A percentile compares a stretch with the other conserved stretches of the same genome.
phyloP scores from a whole-genome alignment of 768 basidiomycete species.

The Suillus plorans region DNA sequence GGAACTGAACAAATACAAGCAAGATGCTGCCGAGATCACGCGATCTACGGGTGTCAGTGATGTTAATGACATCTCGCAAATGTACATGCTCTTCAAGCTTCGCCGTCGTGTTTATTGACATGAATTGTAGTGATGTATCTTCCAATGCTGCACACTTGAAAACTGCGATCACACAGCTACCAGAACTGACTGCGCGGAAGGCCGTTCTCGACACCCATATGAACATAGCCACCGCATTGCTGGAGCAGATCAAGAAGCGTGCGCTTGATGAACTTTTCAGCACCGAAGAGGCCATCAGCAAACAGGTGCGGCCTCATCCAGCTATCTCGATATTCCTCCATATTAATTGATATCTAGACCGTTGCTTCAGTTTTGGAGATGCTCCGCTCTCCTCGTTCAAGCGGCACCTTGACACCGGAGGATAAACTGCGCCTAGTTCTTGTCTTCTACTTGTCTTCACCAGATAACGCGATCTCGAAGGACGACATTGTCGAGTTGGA shows the following conservation, averaged over 20 bases:
- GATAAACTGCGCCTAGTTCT: slow-evolving; percentile 94
- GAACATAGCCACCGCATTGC: slow-evolving; percentile 95
- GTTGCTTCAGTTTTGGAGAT: slow-evolving; percentile 80
- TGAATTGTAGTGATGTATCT: slow-evolving; percentile 67
- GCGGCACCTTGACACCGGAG: slow-evolving; percentile 61
- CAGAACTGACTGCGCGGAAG: slow-evolving; percentile 95
- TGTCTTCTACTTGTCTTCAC: slow-evolving; percentile 90
- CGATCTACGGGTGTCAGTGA: slow-evolving; percentile 95
- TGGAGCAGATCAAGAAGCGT: slow-evolving; percentile 94
- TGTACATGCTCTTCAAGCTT: slow-evolving; percentile 51
- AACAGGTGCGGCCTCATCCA: slow-evolving; percentile 55
- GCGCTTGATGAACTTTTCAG: slow-evolving; percentile 98
- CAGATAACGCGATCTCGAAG: slow-evolving; percentile 77
- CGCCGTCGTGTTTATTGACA: slow-evolving; percentile 9
- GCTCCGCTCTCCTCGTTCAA: slow-evolving; percentile 72
- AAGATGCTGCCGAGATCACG: slow-evolving; percentile 96
- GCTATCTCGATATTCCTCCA: background rate
- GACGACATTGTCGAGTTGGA: slow-evolving; percentile 90
- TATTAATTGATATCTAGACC: slow-evolving; percentile 43
- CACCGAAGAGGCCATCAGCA: slow-evolving; percentile 86
- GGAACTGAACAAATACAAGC: slow-evolving; percentile 90
- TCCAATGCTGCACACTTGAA: slow-evolving; percentile 94
- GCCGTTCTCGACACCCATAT: slow-evolving; percentile 97
- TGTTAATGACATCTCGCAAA: slow-evolving; percentile 90
- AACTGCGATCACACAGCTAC: slow-evolving; percentile 94